Evolutionary conservation across 1,284 basidiomycete species (phyloP), one percentile per base, ranked within the genome.

Genomic region (Ganoderma boninense): DNA sequence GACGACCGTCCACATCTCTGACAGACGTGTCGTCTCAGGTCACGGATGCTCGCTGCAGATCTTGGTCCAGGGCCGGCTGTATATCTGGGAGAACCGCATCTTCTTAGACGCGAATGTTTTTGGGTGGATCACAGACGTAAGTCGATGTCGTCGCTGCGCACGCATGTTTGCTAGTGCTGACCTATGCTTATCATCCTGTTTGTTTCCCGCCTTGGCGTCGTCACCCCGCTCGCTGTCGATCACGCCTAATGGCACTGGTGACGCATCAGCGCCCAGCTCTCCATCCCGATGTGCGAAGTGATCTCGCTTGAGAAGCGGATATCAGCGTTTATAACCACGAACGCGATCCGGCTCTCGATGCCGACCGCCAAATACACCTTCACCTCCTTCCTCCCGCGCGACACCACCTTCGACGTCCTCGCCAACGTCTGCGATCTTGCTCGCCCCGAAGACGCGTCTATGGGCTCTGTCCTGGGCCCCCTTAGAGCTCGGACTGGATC

Each of bases 61-160:
- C 75, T 87, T 99, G 38, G 94, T 99, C 42, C 97, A 99, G 85
- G 97, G 97, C 4, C 89, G 97, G 4, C 81, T 99, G 65, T 99
- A 99, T 82, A 95, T 99, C 32, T 99, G 97, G 1, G 98, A 99
- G 82, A 97, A 99, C 81, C 97, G 99, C 79, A 89, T 99, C 20
- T 98, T 96, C 83, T 99, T 99, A 85, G 95, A 99, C 78, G 97
- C 98, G 29, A 99, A 98, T 80, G 98, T 99, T 66, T 98, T 99
- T 82, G 97, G 97, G 60, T 99, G 97, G 97, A 94, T 98, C 69
- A 99, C 97, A 23, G 94, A 98, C 79, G 95, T 97, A 79, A 81
- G 95, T 86, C 57, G 26, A 16, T 18, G 20, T 20, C 18, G 95
- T 86, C 60, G 16, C 54, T 32, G 20, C 32, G 40, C 40, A 26